Conservation (phyloP, 306 rosid species). For the Dalbergia cochinchinensis region DNA sequence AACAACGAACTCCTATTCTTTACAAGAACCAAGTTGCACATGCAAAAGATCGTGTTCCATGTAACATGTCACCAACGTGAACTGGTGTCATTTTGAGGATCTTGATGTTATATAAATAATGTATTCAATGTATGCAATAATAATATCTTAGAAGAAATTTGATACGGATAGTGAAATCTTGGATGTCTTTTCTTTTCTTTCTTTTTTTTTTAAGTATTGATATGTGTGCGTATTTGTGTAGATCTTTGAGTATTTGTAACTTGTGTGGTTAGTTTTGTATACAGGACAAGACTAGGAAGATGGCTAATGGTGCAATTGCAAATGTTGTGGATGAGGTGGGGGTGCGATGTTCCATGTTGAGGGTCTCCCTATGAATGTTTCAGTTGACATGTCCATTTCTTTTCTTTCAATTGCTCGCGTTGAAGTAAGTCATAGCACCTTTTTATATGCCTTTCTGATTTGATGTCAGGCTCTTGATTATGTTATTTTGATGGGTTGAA, state of each 20-base stretch:
- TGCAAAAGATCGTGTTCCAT: too few species aligned
- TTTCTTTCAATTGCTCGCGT: constrained; percentile 64
- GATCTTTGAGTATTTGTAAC: constrained; percentile 7
- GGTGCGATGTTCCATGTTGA: constrained; percentile 64
- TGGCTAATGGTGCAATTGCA: constrained; percentile 78
- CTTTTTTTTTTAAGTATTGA: too few species aligned
- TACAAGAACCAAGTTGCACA: too few species aligned
- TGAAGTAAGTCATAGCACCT: constrained; percentile 57
- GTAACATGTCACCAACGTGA: too few species aligned
- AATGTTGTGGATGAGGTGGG: constrained; percentile 84
- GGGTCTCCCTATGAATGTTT: constrained; percentile 79
- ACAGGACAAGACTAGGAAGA: constrained; percentile 76
- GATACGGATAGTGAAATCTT: neutral
- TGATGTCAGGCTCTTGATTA: neutral
- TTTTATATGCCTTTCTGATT: constrained; percentile 8
- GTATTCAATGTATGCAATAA: neutral
- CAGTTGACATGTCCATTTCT: constrained; percentile 93
- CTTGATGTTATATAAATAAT: too few species aligned
- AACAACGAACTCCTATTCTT: too few species aligned
- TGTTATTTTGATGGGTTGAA: neutral
- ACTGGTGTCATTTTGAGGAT: too few species aligned
- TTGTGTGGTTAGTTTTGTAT: constrained; percentile 23
- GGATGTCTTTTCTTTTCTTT: too few species aligned
- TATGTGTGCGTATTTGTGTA: neutral
- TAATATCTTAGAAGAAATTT: neutral